Base-by-base conservation (phyloP, 192 early-diverging fungal genomes). In the Linnemannia exigua region DNA sequence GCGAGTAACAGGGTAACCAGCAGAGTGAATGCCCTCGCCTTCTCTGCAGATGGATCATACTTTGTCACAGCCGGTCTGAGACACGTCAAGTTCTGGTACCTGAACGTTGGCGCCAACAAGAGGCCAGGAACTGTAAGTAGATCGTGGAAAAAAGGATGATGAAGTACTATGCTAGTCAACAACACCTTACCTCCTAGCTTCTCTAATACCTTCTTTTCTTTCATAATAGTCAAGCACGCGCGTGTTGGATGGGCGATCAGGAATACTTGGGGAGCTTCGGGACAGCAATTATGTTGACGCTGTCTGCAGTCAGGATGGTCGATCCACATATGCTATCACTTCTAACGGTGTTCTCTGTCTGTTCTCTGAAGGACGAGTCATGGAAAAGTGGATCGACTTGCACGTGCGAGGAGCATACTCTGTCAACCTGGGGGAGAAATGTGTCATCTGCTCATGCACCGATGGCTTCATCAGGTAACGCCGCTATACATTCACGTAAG, bases 371-470 rank as follows among this genome's bases (percentile, higher is more conserved):
- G 88, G 82, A 1, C 82, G 93, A 48, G 82, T 90, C 16, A 87
- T 96, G 85, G 94, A 95, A 73, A 96, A 95, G 82, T 96, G 96
- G 96, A 91, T 96, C n/a, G 91, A 96, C 81, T 84, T 96, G 47
- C 93, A 94, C 88, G 94, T 95, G 63, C 72, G 79, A 79, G 82
- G 87, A 52, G 94, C 93, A n/a, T 90, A 79, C 44, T 96, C 93
- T 35, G 74, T 97, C 15, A 80, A 88, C 47, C 88, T 95, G 11
- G 88, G 90, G n/a, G 87, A 93, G 0, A 81, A 81, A 22, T 91
- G 88, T 74, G 87, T 97, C 72, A 87, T 94, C 1, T 96, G 95
- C 74, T 94, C 95, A 2, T 94, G 95, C 52, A 82, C 94, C 1
- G 91, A 96, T 76, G 96, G 96, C n/a, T 90, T 94, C 12, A 87